Evolutionary conservation across 495 filamentous ascomycete species (phyloP).

Genomic region (Podospora comata): DNA sequence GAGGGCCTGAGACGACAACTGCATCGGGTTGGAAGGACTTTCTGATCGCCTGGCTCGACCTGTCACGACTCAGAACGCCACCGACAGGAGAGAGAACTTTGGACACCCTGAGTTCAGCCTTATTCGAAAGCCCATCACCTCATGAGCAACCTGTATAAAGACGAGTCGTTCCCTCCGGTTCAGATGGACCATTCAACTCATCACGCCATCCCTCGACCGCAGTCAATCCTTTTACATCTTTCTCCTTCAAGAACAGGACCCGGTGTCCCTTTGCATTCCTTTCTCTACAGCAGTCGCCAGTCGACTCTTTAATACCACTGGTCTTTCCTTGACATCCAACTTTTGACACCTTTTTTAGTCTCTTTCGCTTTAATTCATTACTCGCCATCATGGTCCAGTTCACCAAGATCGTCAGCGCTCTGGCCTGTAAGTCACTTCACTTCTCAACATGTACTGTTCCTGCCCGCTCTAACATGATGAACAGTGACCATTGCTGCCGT

Average conservation of each 20-base stretch:
- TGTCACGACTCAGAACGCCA: constrained; percentile 5
- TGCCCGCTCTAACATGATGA: background rate
- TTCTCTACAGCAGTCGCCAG: background rate
- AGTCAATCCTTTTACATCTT: constrained; percentile 11
- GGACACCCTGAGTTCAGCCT: background rate
- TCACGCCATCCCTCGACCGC: constrained; percentile 13
- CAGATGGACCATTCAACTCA: background rate
- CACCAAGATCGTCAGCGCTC: constrained; percentile 18
- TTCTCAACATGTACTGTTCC: no score
- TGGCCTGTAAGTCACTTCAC: constrained; percentile 20
- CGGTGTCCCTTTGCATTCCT: constrained; percentile 14
- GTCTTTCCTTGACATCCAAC: background rate
- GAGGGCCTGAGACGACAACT: constrained; percentile 19
- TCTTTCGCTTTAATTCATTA: background rate
- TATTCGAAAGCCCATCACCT: background rate
- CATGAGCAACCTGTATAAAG: constrained; percentile 12
- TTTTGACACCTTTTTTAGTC: background rate
- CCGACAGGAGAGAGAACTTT: constrained; percentile 2
- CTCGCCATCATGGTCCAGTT: constrained; percentile 28
- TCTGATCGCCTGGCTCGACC: background rate
- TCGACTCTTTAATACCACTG: background rate
- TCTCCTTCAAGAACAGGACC: constrained; percentile 11
- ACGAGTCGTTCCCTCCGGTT: background rate
- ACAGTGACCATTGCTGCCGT: constrained; percentile 51
- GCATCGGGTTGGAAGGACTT: constrained; percentile 9